Percentiles rank a stretch among this genome's conserved stretches.
phyloP scores from a whole-genome alignment of 2,329 filamentous ascomycete species.

The Zymoseptoria pseudotritici region DNA sequence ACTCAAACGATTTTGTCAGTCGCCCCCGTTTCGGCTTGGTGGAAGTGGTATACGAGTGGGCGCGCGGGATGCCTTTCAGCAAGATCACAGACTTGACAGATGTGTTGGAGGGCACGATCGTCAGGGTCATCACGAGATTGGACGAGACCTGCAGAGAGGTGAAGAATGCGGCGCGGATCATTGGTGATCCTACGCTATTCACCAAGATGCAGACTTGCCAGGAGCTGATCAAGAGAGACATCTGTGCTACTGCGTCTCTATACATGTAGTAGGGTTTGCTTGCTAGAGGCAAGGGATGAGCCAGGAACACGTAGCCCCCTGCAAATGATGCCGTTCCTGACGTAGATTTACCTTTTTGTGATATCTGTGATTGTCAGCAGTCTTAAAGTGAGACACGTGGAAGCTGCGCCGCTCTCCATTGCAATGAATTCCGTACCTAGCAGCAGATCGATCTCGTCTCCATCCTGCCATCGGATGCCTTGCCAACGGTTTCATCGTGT shows the following conservation, averaged over 20 bases:
- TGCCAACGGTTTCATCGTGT: neutral
- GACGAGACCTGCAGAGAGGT: conserved; percentile 97
- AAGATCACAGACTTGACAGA: conserved; percentile 94
- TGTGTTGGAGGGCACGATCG: conserved; percentile 94
- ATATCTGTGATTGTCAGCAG: neutral
- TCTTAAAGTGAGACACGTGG: neutral
- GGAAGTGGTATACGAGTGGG: conserved; percentile 98
- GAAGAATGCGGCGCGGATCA: conserved; percentile 91
- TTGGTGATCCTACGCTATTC: conserved; percentile 88
- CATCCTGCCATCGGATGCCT: neutral
- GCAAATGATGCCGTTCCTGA: neutral
- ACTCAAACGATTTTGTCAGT: conserved; percentile 85
- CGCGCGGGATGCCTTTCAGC: conserved; percentile 94
- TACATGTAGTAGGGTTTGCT: conserved; percentile 59
- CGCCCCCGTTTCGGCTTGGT: conserved; percentile 85
- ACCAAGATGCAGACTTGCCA: conserved; percentile 96
- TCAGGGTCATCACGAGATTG: conserved; percentile 83
- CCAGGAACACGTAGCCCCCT: neutral
- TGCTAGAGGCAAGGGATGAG: neutral
- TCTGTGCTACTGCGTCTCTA: conserved; percentile 79
- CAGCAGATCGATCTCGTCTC: neutral
- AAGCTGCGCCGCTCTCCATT: neutral
- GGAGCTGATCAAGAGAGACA: conserved; percentile 95
- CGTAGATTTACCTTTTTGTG: neutral
- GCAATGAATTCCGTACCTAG: neutral